phyloP scores from a whole-genome alignment of 2,329 filamentous ascomycete species.

The Didymella segeticola region DNA sequence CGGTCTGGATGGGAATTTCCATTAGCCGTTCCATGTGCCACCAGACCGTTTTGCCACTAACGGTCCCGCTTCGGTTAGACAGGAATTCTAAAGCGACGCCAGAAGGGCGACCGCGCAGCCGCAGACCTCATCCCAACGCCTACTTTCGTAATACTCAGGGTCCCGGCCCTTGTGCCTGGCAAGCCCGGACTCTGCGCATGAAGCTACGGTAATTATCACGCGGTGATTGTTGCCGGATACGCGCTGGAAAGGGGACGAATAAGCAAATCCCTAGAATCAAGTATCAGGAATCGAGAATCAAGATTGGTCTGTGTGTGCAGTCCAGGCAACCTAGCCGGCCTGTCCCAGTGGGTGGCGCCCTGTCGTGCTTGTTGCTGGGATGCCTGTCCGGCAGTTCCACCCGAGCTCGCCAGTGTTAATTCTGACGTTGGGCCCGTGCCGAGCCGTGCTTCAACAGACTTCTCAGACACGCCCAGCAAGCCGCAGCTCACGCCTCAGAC shows the following conservation, averaged over 20 bases:
- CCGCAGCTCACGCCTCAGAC: conserved; percentile 3
- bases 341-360: not conserved
- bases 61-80: not conserved
- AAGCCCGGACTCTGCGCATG: not conserved
- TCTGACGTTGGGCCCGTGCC: conserved; percentile 11
- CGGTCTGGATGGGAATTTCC: conserved; percentile 4
- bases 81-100: not conserved
- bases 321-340: not conserved
- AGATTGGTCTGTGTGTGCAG: not conserved
- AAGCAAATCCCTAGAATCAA: no score
- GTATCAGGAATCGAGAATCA: no score
- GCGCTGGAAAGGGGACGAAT: no score
- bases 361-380: not conserved
- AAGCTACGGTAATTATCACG: conserved; percentile 4
- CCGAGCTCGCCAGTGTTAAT: conserved; percentile 7
- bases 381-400: conserved; percentile 3
- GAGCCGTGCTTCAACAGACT: conserved; percentile 2
- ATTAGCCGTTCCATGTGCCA: conserved; percentile 4
- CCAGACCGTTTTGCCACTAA: conserved; percentile 5
- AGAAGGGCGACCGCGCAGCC: not conserved
- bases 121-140: not conserved
- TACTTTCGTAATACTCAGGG: no score
- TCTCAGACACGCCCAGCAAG: not conserved
- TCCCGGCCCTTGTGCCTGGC: not conserved
- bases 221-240: no score